Evolutionary conservation across 1,139 yeast genomes (phyloP).

Genomic region (Geotrichum klebahnii): DNA sequence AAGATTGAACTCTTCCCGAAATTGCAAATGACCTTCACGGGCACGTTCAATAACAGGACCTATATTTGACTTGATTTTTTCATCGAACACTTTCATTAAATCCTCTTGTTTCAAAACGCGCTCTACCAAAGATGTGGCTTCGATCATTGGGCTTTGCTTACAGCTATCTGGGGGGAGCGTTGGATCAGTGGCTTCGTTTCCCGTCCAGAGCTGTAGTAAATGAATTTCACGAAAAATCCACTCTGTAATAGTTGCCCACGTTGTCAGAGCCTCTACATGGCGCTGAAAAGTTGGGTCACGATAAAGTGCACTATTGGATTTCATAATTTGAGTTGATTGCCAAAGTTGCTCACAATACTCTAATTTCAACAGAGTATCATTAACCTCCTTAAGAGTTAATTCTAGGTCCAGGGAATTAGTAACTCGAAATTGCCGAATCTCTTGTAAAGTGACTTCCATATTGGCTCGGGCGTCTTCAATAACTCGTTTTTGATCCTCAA

Average conservation of each 20-base stretch:
- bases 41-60: slow-evolving; percentile 77
- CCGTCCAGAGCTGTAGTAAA: slow-evolving; percentile 65
- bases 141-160: slow-evolving; percentile 15
- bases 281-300: slow-evolving; percentile 60
- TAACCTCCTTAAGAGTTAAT: slow-evolving; percentile 47
- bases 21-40: slow-evolving; percentile 62
- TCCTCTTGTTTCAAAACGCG: slow-evolving; percentile 78
- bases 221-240: slow-evolving; percentile 60
- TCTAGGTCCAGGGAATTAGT: slow-evolving; percentile 34
- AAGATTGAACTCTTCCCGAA: slow-evolving; percentile 59
- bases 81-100: slow-evolving; percentile 60
- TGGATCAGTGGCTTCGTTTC: slow-evolving; percentile 70
- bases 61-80: slow-evolving; percentile 54
- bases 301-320: slow-evolving; percentile 68
- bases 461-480: slow-evolving; percentile 68
- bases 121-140: slow-evolving; percentile 63
- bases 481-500: slow-evolving; percentile 71
- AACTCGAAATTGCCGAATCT: slow-evolving; percentile 60
- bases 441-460: slow-evolving; percentile 72
- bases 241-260: slow-evolving; percentile 77
- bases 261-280: slow-evolving; percentile 69
- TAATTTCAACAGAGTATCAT: slow-evolving; percentile 53
- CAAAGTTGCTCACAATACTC: slow-evolving; percentile 73
- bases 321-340: slow-evolving; percentile 78
- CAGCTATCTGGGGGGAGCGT: slow-evolving; percentile 39